Percentiles rank a stretch among this genome's conserved stretches.
These are phyloP conservation scores for Paulownia fortunei DNA, from an alignment of 257 asterid genomes.

Conservation along the genomic window DNA sequence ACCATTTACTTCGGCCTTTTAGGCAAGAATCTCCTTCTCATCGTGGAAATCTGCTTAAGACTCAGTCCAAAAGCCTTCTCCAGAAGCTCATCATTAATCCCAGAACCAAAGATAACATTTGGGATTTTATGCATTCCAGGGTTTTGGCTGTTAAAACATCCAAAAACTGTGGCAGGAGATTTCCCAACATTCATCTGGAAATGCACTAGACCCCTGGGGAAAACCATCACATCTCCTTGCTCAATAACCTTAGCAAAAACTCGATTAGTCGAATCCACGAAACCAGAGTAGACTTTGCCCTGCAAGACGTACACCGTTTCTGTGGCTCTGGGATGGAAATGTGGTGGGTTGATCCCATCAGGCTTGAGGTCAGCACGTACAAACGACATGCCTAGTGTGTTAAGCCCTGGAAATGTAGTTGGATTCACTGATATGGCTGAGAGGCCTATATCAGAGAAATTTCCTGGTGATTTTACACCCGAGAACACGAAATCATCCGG, in stretches of 20 bases:
- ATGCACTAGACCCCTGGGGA: conserved; percentile 66
- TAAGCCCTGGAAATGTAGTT: conserved; percentile 55
- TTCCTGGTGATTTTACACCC: conserved; percentile 52
- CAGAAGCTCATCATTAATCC: conserved; percentile 62
- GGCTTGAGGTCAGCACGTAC: conserved; percentile 55
- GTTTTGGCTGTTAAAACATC: conserved; percentile 60
- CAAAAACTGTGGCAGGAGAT: conserved; percentile 48
- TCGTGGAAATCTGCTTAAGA: conserved; percentile 40
- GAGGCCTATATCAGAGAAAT: conserved; percentile 51
- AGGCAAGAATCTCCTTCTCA: conserved; percentile 53
- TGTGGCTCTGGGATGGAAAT: conserved; percentile 63
- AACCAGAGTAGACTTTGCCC: conserved; percentile 62
- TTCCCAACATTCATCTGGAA: conserved; percentile 69
- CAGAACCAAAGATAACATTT: conserved; percentile 56
- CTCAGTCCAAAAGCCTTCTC: conserved; percentile 67
- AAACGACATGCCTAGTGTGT: conserved; percentile 63
- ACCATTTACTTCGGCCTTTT: conserved; percentile 3
- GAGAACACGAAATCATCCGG: conserved; percentile 57
- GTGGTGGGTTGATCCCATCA: conserved; percentile 68
- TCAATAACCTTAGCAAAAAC: conserved; percentile 56
- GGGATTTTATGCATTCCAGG: conserved; percentile 63
- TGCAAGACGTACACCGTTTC: conserved; percentile 51
- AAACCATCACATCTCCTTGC: conserved; percentile 67
- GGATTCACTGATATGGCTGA: conserved; percentile 45
- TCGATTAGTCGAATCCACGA: conserved; percentile 55